Conservation (phyloP, 2,329 filamentous ascomycete genomes). For the Aspergillus fumigatus region DNA sequence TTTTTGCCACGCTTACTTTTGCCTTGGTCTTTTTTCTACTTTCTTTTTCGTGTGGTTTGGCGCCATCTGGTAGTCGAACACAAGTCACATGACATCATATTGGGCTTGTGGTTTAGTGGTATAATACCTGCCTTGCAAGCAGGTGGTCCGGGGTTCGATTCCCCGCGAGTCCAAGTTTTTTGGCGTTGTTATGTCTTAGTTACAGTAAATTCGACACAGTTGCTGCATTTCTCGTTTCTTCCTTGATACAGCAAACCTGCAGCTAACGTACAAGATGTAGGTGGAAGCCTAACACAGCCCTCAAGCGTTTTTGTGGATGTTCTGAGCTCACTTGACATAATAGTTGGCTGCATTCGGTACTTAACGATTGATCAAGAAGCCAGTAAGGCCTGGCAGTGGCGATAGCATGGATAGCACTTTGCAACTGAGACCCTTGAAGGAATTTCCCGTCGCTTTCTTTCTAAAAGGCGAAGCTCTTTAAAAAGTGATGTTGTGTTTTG, state of each 20-base stretch:
- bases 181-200: not conserved
- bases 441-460: not conserved
- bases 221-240: too few species aligned
- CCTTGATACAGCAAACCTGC: too few species aligned
- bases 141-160: constrained; percentile 46
- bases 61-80: not conserved
- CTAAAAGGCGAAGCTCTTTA: not conserved
- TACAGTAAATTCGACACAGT: not conserved
- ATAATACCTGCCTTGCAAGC: not conserved
- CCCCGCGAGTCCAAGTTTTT: constrained; percentile 42
- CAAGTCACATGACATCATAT: not conserved
- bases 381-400: too few species aligned
- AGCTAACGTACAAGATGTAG: too few species aligned
- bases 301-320: too few species aligned
- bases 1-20: too few species aligned
- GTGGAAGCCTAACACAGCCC: too few species aligned
- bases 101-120: not conserved
- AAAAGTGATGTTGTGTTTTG: not conserved
- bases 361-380: too few species aligned
- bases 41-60: not conserved
- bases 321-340: too few species aligned
- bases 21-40: not conserved
- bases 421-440: too few species aligned
- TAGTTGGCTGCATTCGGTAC: too few species aligned
- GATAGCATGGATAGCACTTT: too few species aligned